Evolutionary conservation across 2,329 filamentous ascomycete genomes (phyloP).

Genomic region (Graphium sp.): DNA sequence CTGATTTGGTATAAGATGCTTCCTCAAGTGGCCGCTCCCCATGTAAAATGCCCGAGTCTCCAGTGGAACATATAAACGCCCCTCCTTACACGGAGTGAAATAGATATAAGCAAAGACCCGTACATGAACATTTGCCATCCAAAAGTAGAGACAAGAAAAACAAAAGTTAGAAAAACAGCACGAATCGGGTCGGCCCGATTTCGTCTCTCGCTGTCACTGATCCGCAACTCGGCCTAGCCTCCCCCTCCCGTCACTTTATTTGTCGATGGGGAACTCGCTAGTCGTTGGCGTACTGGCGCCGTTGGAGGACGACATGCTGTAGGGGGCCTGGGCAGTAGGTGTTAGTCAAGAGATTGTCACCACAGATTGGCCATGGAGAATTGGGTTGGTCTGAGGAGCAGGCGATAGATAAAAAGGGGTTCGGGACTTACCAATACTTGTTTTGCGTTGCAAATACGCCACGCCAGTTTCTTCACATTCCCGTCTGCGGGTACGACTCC

Average conservation of each 20-base stretch:
- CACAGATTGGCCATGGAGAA: no score
- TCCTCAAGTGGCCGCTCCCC: not conserved
- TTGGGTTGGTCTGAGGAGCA: no score
- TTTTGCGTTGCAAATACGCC: conserved; percentile 92
- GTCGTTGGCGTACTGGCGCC: conserved; percentile 45
- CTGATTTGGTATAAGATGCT: not conserved
- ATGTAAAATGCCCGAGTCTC: not conserved
- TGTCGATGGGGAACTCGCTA: no score
- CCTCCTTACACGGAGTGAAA: not conserved
- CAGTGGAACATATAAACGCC: not conserved
- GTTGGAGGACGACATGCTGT: conserved; percentile 51
- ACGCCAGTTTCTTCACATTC: conserved; percentile 76
- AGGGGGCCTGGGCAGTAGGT: conserved; percentile 37
- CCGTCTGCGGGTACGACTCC: conserved; percentile 88
- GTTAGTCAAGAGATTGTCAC: conserved; percentile 4
- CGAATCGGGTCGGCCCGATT: not conserved
- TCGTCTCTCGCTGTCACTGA: not conserved
- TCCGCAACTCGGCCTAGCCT: not conserved
- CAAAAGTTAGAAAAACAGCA: no score
- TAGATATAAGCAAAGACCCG: not conserved
- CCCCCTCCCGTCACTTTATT: not conserved
- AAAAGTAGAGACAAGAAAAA: no score
- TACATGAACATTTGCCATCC: not conserved
- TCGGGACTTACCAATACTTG: conserved; percentile 70
- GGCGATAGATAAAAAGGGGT: not conserved